phyloP scores from a whole-genome alignment of 805 yeast genomes.

The Wickerhamomyces bisporus region DNA sequence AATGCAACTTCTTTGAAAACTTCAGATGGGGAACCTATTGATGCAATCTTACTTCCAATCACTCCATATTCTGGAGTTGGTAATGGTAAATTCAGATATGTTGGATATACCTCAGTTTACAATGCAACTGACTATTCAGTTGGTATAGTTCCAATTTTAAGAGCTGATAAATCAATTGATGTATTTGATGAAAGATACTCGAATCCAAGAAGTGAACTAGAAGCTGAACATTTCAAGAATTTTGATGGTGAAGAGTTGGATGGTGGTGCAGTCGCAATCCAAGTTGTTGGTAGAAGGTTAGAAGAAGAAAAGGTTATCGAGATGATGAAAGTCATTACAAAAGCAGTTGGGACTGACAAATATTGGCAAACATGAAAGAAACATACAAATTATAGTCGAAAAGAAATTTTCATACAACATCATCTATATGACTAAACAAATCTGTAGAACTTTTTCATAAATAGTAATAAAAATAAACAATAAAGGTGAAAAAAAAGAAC shows the following conservation, averaged over 20 bases:
- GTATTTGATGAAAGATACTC: slow-evolving; percentile 28
- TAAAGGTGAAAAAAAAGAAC: no score
- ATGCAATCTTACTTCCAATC: slow-evolving; percentile 41
- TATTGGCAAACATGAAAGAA: slow-evolving; percentile 14
- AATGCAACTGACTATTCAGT: slow-evolving; percentile 53
- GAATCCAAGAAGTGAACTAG: slow-evolving; percentile 35
- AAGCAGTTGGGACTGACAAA: slow-evolving; percentile 21
- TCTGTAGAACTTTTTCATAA: no score
- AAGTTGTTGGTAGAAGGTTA: slow-evolving; percentile 52
- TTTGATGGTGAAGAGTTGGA: slow-evolving; percentile 49
- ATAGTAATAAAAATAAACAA: no score
- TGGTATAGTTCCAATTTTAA: slow-evolving; percentile 53
- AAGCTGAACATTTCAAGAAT: slow-evolving; percentile 36
- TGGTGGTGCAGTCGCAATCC: slow-evolving; percentile 63
- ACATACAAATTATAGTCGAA: neutral
- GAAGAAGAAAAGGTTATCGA: slow-evolving; percentile 58
- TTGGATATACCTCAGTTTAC: slow-evolving; percentile 46
- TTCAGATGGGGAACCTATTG: slow-evolving; percentile 37
- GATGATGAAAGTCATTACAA: slow-evolving; percentile 37
- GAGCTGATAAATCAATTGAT: slow-evolving; percentile 42
- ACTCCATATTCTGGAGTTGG: slow-evolving; percentile 32
- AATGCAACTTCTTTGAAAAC: slow-evolving; percentile 30
- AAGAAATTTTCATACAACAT: no score
- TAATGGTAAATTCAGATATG: slow-evolving; percentile 18
- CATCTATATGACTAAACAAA: no score